Base-by-base conservation (phyloP, 805 yeast genomes). In the Wickerhamomyces mucosus region DNA sequence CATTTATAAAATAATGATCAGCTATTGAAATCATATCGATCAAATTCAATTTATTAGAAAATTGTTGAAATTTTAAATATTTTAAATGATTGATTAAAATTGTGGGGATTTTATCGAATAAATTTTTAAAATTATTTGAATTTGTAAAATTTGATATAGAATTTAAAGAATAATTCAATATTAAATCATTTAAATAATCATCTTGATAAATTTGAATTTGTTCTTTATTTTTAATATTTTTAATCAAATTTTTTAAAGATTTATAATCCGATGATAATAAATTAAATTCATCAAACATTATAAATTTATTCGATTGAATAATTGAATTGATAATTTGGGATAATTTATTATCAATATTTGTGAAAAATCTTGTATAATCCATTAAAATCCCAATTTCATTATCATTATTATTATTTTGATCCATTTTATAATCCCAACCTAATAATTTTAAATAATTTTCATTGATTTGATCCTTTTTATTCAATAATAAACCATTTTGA, bases 381-480 rank as follows among this genome's bases (percentile, higher is more conserved):
- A 28, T 26, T 14, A 20, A 31, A n/a, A 31, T 11, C 24, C 24
- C 24, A 21, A 6, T 11, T 19, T 19, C 21, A 11, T 30, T 12
- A 17, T 19, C 18, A 15, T 18, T 14, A 15, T 26, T n/a, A 7
- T 9, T 11, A 20, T 19, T 14, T 32, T 13, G 32, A 26, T 30
- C 5, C 29, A 27, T 9, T 31, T 24, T 21, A 20, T n/a, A 13
- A 3, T 42, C 38, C 42, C 43, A 41, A 5, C 47, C 49, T 16
- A 45, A 30, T 19, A 45, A 21, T 33, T 37, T 38, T 27, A 44
- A 26, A 27, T 42, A 40, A 16, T 40, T 40, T 24, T 40, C 46
- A 21, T 37, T 44, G 27, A 41, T 39, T 21, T 33, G 32, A 13
- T 36, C 33, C 3, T 34, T 21, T n/a, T 37, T 33, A 2, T 32